These are phyloP conservation scores for Candida mattraensis DNA, from an alignment of 805 yeast genomes.

Conservation along the genomic window DNA sequence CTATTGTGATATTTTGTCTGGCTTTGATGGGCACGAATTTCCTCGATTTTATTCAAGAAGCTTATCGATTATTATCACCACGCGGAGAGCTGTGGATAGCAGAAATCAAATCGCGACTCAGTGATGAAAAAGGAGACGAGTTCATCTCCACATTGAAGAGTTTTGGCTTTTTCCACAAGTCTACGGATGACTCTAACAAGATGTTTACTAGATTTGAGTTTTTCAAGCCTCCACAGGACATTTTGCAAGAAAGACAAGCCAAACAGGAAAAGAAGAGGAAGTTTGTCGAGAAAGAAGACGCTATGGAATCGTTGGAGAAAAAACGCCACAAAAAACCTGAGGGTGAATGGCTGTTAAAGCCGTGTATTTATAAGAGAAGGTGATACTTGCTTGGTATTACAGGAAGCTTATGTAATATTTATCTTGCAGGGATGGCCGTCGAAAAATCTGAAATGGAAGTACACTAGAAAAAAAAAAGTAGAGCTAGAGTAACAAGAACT, in stretches of 20 bases:
- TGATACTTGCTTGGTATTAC: no score
- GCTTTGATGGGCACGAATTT: constrained; percentile 98
- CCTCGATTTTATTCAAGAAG: constrained; percentile 87
- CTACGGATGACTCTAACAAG: constrained; percentile 81
- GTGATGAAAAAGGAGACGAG: constrained; percentile 73
- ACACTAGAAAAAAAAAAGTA: no score
- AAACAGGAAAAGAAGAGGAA: constrained; percentile 61
- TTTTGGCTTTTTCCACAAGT: constrained; percentile 83
- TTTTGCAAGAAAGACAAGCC: constrained; percentile 59
- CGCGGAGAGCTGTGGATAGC: constrained; percentile 97
- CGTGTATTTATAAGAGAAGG: constrained; percentile 93
- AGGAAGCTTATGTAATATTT: no score
- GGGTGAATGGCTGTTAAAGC: constrained; percentile 88
- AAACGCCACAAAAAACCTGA: constrained; percentile 61
- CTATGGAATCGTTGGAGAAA: constrained; percentile 52
- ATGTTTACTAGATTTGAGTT: constrained; percentile 96
- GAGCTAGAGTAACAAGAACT: no score
- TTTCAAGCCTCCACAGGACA: constrained; percentile 77
- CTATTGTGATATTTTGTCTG: constrained; percentile 88
- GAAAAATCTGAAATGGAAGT: no score
- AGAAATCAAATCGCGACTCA: constrained; percentile 90
- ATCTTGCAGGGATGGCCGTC: no score
- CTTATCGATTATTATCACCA: constrained; percentile 81
- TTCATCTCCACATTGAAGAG: constrained; percentile 77
- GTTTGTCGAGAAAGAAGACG: constrained; percentile 70